Percentiles rank a stretch among this genome's conserved stretches.
Conservation (phyloP, 176 grass and related monocot genomes). For the Elaeis guineensis region DNA sequence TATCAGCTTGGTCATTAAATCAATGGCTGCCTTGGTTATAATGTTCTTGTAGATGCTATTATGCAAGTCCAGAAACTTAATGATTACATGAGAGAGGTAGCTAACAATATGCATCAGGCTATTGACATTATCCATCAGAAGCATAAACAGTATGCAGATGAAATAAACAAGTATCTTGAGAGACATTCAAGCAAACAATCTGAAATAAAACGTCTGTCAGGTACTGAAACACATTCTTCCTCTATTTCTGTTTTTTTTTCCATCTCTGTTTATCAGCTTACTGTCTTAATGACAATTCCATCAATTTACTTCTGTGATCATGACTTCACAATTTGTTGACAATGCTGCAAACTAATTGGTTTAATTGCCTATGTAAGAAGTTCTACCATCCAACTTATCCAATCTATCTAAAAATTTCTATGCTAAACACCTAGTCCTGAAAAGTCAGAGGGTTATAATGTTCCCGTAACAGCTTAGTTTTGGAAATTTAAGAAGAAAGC, state of each 20-base stretch:
- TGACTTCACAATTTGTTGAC: too few species aligned
- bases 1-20: background rate
- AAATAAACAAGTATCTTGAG: constrained; percentile 55
- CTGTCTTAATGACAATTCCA: constrained; percentile 12
- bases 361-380: too few species aligned
- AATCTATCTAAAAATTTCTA: background rate
- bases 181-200: constrained; percentile 48
- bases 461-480: too few species aligned
- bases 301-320: too few species aligned
- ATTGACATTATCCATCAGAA: constrained; percentile 55
- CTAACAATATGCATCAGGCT: constrained; percentile 57
- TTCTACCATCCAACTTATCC: background rate
- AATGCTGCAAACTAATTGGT: too few species aligned
- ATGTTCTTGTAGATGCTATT: constrained; percentile 60
- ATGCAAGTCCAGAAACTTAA: constrained; percentile 65
- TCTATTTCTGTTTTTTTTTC: constrained; percentile 11
- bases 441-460: too few species aligned
- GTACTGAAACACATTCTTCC: constrained; percentile 33
- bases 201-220: constrained; percentile 80
- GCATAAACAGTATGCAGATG: constrained; percentile 55
- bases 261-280: constrained; percentile 1
- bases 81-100: constrained; percentile 50
- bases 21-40: constrained; percentile 24
- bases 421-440: too few species aligned
- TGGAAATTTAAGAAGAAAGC: too few species aligned